Evolutionary conservation across 2,329 filamentous ascomycete genomes (phyloP).

Genomic region (Ophiostoma perfectum): DNA sequence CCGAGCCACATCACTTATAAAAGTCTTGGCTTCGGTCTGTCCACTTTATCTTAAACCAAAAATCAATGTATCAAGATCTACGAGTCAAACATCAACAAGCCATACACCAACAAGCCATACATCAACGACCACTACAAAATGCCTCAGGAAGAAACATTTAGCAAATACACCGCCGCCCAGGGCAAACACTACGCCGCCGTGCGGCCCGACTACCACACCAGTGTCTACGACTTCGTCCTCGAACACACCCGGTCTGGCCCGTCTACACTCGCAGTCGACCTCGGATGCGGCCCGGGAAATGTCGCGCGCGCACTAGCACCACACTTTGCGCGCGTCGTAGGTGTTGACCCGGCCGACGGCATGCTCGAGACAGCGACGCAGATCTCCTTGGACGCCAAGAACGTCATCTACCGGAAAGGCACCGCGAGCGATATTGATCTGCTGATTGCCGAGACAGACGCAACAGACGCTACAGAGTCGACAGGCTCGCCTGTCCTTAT

Average conservation of each 20-base stretch:
- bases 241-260: slow-evolving; percentile 44
- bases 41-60: too few species aligned
- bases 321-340: slow-evolving; percentile 43
- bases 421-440: slow-evolving; percentile 40
- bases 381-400: slow-evolving; percentile 31
- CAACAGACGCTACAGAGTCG: slow-evolving; percentile 18
- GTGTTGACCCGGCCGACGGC: slow-evolving; percentile 46
- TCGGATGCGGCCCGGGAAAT: slow-evolving; percentile 54
- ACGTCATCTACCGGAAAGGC: slow-evolving; percentile 39
- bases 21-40: too few species aligned
- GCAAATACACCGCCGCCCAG: slow-evolving; percentile 40
- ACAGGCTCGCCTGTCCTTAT: slow-evolving; percentile 27
- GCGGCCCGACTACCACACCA: slow-evolving; percentile 40
- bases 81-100: too few species aligned
- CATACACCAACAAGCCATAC: too few species aligned
- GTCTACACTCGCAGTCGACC: slow-evolving; percentile 43
- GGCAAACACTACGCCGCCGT: slow-evolving; percentile 40
- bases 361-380: slow-evolving; percentile 48
- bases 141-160: slow-evolving; percentile 40
- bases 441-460: slow-evolving; percentile 30
- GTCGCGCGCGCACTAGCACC: slow-evolving; percentile 42
- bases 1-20: too few species aligned
- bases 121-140: not conserved
- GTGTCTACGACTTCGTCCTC: slow-evolving; percentile 42
- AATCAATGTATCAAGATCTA: too few species aligned